A percentile compares a stretch with the other conserved stretches of the same genome.
Evolutionary conservation across 257 asterid genomes (phyloP).

Genomic region (Eustoma russellianum): DNA sequence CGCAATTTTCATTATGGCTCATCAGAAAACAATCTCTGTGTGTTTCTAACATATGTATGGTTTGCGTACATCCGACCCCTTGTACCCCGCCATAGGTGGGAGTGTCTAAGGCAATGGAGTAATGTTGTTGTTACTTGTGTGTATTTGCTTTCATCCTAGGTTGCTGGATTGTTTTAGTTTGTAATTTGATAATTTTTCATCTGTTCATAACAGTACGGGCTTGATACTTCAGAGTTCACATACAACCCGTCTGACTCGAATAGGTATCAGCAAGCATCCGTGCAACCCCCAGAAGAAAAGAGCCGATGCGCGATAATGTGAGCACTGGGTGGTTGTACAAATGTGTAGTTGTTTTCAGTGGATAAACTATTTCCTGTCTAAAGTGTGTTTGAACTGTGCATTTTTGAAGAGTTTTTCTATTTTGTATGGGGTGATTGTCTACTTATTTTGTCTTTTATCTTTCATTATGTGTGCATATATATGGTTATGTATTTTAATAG

Average conservation of each 20-base stretch:
- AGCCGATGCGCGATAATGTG: constrained; percentile 82
- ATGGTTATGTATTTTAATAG: too few relatives aligned
- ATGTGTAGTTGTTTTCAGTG: constrained; percentile 3
- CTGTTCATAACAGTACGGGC: constrained; percentile 64
- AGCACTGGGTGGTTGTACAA: constrained; percentile 19
- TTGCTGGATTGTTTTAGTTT: not conserved
- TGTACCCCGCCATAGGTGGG: too few relatives aligned
- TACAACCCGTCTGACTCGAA: constrained; percentile 82
- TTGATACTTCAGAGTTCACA: constrained; percentile 91
- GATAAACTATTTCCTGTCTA: constrained; percentile 5
- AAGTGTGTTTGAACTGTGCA: constrained; percentile 27
- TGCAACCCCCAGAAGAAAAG: constrained; percentile 65
- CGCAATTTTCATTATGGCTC: too few relatives aligned
- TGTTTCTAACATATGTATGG: too few relatives aligned
- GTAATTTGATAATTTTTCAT: constrained; percentile 5
- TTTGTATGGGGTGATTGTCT: too few relatives aligned
- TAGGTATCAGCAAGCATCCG: constrained; percentile 55
- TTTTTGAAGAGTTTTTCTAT: constrained; percentile 11
- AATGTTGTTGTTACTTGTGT: too few relatives aligned
- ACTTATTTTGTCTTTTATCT: too few relatives aligned
- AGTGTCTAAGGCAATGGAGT: too few relatives aligned
- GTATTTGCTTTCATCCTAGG: not conserved
- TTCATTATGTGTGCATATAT: too few relatives aligned
- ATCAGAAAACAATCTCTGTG: too few relatives aligned
- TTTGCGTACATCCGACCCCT: too few relatives aligned